These are phyloP conservation scores for Phytopythium chamaehyphon DNA, from an alignment of 352 stramenopile species.

Conservation along the genomic window DNA sequence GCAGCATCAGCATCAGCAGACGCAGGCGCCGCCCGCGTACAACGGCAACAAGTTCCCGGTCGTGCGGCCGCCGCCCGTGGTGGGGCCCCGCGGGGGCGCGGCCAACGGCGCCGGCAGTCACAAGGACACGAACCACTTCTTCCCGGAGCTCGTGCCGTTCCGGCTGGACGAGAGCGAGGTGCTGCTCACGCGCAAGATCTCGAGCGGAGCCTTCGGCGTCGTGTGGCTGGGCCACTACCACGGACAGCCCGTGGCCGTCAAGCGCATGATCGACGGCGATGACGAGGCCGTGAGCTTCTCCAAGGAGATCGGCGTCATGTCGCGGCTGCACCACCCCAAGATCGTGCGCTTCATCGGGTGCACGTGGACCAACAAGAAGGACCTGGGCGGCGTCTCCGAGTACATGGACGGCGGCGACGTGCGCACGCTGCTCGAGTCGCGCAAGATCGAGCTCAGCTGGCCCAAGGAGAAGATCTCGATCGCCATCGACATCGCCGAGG, in stretches of 20 bases:
- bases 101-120: slow-evolving; percentile 2
- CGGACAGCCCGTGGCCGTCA: slow-evolving; percentile 78
- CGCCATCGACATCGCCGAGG: slow-evolving; percentile 77
- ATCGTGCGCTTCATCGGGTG: slow-evolving; percentile 85
- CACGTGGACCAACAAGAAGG: slow-evolving; percentile 77
- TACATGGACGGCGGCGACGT: slow-evolving; percentile 87
- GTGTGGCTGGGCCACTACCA: slow-evolving; percentile 88
- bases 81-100: background rate
- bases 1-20: slow-evolving; percentile 1
- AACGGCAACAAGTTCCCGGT: background rate
- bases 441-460: slow-evolving; percentile 80
- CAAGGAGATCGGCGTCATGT: slow-evolving; percentile 83
- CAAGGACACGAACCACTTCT: slow-evolving; percentile 43
- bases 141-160: slow-evolving; percentile 67
- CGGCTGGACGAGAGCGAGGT: slow-evolving; percentile 82
- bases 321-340: slow-evolving; percentile 70
- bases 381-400: slow-evolving; percentile 76
- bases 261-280: slow-evolving; percentile 83
- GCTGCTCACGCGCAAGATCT: slow-evolving; percentile 78
- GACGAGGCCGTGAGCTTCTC: slow-evolving; percentile 74
- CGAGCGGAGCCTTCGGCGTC: slow-evolving; percentile 74
- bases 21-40: background rate
- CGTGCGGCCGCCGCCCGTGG: slow-evolving; percentile 7
- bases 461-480: slow-evolving; percentile 82
- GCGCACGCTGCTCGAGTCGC: slow-evolving; percentile 76